Evolutionary conservation across 1,284 basidiomycete species (phyloP), one percentile per base, ranked within the genome.

Genomic region (Naganishia liquefaciens): DNA sequence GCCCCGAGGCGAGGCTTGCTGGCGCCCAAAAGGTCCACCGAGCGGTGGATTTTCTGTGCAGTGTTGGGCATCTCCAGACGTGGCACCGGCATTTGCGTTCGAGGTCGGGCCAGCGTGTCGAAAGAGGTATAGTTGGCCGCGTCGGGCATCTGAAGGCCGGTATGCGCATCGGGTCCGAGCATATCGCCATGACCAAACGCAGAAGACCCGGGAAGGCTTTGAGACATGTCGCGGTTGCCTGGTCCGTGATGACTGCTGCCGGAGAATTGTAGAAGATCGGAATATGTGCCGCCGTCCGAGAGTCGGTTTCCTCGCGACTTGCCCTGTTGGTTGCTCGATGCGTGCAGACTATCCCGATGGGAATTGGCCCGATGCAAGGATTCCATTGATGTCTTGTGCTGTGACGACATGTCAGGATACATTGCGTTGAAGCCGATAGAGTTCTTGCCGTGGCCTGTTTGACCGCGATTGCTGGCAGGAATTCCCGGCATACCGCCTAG

Each of bases 401-500:
- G 57, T 40, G 33, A 27, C 42, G 46, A 50, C 46, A 60, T 39
- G 46, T 60, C 57, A 3, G 57, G 57, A 33, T 60, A 60, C 57
- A 60, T 60, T n/a, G 57, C 46, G 19, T 62, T 62, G 50, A 62
- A 62, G 4, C 60, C 60, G 50, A 52, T 52, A 23, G 60, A 43
- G 23, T 53, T 62, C 17, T 33, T 27, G 49, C 28, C 39, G 50
- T 30, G 37, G 9, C 27, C 25, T 13, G 37, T 25, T 19, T 62
- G 40, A n/a, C 23, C 10, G 23, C 44, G 60, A 44, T 62, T 62
- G 11, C 42, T 15, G 19, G 50, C 17, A 19, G 76, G 73, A 21
- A 80, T 75, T 37, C 79, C 79, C 1, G 79, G 79, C 76, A 80
- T 77, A 37, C 77, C 78, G 0, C 75, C 70, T 21, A 80, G 71